Evolutionary conservation across 805 yeast genomes (phyloP).

Genomic region (Candida pseudoglaebosa): DNA sequence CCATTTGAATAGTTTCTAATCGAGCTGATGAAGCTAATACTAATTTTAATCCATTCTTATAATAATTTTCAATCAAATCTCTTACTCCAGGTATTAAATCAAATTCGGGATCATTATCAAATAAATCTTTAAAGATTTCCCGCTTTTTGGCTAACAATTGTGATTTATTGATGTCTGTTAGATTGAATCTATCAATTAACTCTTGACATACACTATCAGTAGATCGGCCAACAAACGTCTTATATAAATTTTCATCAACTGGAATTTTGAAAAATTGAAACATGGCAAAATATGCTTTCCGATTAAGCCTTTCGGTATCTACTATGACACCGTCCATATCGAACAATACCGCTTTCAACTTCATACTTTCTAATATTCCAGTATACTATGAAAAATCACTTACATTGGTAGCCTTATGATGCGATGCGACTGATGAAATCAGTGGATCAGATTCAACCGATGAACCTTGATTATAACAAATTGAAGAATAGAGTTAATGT

Average conservation of each 20-base stretch:
- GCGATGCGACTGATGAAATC: neutral
- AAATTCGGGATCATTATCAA: slow-evolving; percentile 2
- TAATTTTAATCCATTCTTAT: slow-evolving; percentile 1
- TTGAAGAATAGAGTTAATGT: no score
- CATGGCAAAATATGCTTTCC: slow-evolving; percentile 1
- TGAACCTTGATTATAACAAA: no score
- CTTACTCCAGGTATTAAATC: slow-evolving; percentile 4
- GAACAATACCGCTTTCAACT: slow-evolving; percentile 1
- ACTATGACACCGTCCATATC: slow-evolving; percentile 5
- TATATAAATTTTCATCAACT: neutral
- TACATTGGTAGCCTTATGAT: no score
- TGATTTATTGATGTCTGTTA: neutral
- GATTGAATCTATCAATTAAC: neutral
- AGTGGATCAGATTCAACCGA: neutral
- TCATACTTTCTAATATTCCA: no score
- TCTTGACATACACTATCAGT: slow-evolving; percentile 3
- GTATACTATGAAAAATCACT: no score
- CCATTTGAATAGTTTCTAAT: slow-evolving; percentile 1
- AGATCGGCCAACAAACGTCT: slow-evolving; percentile 1
- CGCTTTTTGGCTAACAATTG: neutral
- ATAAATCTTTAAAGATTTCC: neutral
- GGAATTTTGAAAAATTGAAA: slow-evolving; percentile 3
- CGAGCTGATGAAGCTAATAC: slow-evolving; percentile 4
- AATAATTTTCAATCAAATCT: slow-evolving; percentile 3
- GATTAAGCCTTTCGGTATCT: slow-evolving; percentile 3